Evolutionary conservation across 257 asterid species (phyloP).

Genomic region (Anisodus tanguticus): DNA sequence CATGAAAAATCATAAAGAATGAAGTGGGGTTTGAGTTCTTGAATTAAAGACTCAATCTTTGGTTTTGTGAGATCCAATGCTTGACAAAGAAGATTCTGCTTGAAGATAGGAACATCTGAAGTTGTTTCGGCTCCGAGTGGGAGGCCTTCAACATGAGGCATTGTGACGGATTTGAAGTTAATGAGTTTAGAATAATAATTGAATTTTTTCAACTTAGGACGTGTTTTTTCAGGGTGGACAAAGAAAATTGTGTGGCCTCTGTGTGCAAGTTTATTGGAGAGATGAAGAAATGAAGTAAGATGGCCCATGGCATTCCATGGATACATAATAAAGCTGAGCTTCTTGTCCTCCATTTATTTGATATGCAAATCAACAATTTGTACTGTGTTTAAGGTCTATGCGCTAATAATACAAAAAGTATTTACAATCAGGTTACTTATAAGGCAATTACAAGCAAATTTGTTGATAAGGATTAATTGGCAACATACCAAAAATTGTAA

Average conservation of each 20-base stretch:
- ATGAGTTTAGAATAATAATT: conserved; percentile 46
- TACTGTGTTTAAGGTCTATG: not conserved
- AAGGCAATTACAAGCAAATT: not conserved
- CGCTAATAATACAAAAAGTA: fast-evolving
- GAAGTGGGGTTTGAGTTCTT: conserved; percentile 30
- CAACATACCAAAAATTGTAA: not conserved
- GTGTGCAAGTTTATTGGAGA: conserved; percentile 59
- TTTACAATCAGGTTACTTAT: not conserved
- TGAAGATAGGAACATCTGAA: conserved; percentile 53
- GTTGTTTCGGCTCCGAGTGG: conserved; percentile 54
- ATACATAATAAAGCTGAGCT: conserved; percentile 47
- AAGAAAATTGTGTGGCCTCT: conserved; percentile 53
- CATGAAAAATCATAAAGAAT: conserved; percentile 37
- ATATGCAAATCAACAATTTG: not conserved
- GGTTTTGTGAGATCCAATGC: conserved; percentile 54
- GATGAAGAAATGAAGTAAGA: conserved; percentile 58
- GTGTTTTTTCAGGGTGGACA: conserved; percentile 49
- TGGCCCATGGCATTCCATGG: conserved; percentile 74
- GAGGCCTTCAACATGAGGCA: conserved; percentile 51
- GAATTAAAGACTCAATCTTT: conserved; percentile 23
- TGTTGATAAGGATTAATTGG: too few species aligned
- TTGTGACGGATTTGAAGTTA: conserved; percentile 40
- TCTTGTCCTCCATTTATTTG: conserved; percentile 29
- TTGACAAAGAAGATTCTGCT: conserved; percentile 41
- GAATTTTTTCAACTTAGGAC: conserved; percentile 40